Evolutionary conservation across 75 land plant genomes (phyloP).

Genomic region (Pinus taeda): DNA sequence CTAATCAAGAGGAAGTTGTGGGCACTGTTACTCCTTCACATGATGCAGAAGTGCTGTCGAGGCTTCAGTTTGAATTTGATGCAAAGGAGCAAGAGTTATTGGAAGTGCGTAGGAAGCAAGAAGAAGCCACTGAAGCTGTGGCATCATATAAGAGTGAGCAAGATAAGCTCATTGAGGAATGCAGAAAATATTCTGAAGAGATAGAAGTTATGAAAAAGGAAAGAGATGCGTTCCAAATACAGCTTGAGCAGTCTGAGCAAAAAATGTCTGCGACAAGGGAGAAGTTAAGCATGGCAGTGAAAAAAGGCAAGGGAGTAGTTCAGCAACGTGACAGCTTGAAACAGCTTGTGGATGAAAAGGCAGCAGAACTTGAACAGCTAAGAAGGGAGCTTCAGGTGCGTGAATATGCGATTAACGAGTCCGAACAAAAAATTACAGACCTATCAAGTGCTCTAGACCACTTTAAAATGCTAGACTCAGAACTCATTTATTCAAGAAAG

Average conservation of each 20-base stretch:
- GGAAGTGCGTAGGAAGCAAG: constrained; percentile 31
- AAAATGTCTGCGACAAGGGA: constrained; percentile 70
- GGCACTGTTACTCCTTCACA: constrained; percentile 7
- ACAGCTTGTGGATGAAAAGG: constrained; percentile 49
- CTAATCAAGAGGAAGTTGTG: constrained; percentile 7
- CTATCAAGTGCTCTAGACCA: constrained; percentile 20
- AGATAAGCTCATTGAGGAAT: constrained; percentile 21
- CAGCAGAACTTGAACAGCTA: constrained; percentile 16
- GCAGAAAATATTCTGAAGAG: constrained; percentile 26
- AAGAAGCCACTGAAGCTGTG: constrained; percentile 25
- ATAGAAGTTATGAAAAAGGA: constrained; percentile 21
- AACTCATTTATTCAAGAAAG: constrained; percentile 29
- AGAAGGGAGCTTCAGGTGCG: constrained; percentile 29
- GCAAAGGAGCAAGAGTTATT: constrained; percentile 10
- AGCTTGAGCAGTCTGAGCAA: constrained; percentile 68
- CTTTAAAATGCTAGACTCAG: constrained; percentile 40
- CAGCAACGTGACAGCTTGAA: constrained; percentile 89
- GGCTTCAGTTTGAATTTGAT: constrained; percentile 28
- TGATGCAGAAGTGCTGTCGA: constrained; percentile 13
- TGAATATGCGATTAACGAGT: constrained; percentile 25
- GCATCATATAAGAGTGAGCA: constrained; percentile 36
- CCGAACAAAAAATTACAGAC: constrained; percentile 34
- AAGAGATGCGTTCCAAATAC: constrained; percentile 40
- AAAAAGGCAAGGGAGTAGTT: constrained; percentile 83
- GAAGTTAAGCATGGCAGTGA: constrained; percentile 87